A percentile compares a stretch with the other conserved stretches of the same genome.
Conservation (phyloP, 768 basidiomycete species). For the Pleurotus platypus region DNA sequence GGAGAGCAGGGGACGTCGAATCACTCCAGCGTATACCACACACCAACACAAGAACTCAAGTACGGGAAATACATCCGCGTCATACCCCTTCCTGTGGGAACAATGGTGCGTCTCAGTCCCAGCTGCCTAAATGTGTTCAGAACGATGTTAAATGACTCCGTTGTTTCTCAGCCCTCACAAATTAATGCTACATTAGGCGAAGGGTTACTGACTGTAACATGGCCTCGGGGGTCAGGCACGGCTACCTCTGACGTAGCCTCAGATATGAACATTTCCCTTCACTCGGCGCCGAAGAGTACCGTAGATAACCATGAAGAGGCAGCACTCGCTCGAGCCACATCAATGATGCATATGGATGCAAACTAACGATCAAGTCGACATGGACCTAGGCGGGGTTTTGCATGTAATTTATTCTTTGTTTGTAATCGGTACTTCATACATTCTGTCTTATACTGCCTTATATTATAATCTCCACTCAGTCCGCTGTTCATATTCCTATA, state of each 20-base stretch:
- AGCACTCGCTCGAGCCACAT: neutral
- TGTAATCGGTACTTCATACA: too few species aligned
- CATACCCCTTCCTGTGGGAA: slow-evolving; percentile 10
- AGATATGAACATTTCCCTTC: slow-evolving; percentile 4
- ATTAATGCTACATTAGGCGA: slow-evolving; percentile 12
- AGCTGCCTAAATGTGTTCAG: neutral
- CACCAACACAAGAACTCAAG: slow-evolving; percentile 12
- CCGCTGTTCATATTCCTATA: too few species aligned
- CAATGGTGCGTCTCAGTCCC: slow-evolving; percentile 7
- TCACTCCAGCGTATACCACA: neutral
- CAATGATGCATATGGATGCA: slow-evolving; percentile 5
- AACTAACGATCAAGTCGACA: neutral
- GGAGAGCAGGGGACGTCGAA: neutral
- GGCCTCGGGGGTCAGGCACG: slow-evolving; percentile 9
- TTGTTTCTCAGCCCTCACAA: slow-evolving; percentile 6
- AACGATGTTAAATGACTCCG: too few species aligned
- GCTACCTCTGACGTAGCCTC: neutral
- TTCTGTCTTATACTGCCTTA: too few species aligned
- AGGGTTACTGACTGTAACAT: slow-evolving; percentile 13
- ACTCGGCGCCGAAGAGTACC: neutral
- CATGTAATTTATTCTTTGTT: neutral
- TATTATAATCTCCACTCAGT: too few species aligned
- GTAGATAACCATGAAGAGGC: neutral
- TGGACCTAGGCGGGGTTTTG: neutral
- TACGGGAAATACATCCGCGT: slow-evolving; percentile 14